Percentiles rank a stretch among this genome's conserved stretches.
Evolutionary conservation across 2,329 filamentous ascomycete species (phyloP).

Genomic region (Ceratocystiopsis minuta): DNA sequence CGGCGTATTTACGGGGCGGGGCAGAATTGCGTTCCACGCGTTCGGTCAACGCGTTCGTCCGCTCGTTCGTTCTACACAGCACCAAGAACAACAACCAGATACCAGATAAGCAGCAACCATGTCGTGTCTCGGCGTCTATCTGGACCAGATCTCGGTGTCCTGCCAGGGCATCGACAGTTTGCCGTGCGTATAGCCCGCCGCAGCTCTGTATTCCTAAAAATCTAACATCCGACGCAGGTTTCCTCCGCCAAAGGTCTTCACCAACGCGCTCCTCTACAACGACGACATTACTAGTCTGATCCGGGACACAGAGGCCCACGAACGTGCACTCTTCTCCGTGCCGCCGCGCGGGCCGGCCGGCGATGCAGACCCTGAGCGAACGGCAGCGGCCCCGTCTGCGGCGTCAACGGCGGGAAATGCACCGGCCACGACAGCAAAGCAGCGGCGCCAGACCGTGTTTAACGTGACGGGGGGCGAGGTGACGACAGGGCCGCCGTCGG

Average conservation of each 20-base stretch:
- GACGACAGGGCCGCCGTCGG: constrained; percentile 34
- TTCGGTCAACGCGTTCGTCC: no score
- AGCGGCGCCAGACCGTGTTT: constrained; percentile 45
- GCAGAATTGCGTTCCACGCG: no score
- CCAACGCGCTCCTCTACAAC: constrained; percentile 72
- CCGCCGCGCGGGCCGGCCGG: constrained; percentile 37
- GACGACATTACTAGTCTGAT: constrained; percentile 91
- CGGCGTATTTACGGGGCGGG: no score
- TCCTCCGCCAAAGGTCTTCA: constrained; percentile 81
- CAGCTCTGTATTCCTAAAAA: not conserved
- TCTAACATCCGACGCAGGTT: constrained; percentile 39
- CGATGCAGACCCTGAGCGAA: not conserved
- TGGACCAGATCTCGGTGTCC: constrained; percentile 62
- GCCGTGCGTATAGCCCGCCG: constrained; percentile 34
- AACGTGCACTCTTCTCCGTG: constrained; percentile 86
- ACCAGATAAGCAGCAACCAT: no score
- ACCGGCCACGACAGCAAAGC: constrained; percentile 14
- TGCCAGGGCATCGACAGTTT: constrained; percentile 59
- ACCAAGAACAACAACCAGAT: not conserved
- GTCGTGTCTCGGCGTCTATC: constrained; percentile 50
- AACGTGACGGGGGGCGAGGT: constrained; percentile 46
- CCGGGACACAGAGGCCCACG: constrained; percentile 85
- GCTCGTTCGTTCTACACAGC: not conserved
- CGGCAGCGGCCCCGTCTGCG: constrained; percentile 10
- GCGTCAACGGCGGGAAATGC: constrained; percentile 28